Evolutionary conservation across 257 asterid genomes (phyloP).

Genomic region (Craterostigma plantagineum): DNA sequence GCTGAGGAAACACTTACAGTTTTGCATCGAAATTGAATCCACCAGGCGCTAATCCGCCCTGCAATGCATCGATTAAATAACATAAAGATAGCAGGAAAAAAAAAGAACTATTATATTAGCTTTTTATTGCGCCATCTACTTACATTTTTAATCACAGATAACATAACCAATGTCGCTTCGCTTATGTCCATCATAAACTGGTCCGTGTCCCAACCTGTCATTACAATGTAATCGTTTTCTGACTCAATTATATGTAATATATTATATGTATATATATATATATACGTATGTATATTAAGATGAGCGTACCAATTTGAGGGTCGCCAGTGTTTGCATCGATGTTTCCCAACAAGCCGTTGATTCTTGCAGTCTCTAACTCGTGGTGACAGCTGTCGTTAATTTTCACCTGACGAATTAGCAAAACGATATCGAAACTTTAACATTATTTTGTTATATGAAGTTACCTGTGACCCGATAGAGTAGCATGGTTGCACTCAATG

Average conservation of each 20-base stretch:
- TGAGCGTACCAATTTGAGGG: constrained; percentile 62
- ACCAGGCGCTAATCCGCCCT: constrained; percentile 98
- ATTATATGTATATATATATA: too few species aligned
- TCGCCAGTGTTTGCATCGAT: constrained; percentile 92
- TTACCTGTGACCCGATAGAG: constrained; percentile 87
- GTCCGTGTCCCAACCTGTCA: constrained; percentile 97
- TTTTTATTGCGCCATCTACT: not conserved
- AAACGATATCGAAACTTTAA: too few species aligned
- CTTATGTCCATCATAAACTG: constrained; percentile 89
- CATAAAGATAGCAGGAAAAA: not conserved
- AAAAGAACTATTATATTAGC: too few species aligned
- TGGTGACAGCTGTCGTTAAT: constrained; percentile 56
- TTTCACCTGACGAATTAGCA: too few species aligned
- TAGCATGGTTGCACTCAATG: constrained; percentile 98
- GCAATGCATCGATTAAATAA: constrained; percentile 9
- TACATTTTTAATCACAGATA: constrained; percentile 68
- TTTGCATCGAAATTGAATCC: constrained; percentile 98
- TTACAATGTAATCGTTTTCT: not conserved
- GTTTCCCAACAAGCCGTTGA: constrained; percentile 83
- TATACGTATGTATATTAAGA: too few species aligned
- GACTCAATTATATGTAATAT: too few species aligned
- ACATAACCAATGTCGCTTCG: constrained; percentile 90
- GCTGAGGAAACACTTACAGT: constrained; percentile 53
- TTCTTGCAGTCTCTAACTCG: constrained; percentile 94
- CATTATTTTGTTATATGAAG: too few species aligned